phyloP scores from a whole-genome alignment of 495 filamentous ascomycete genomes.

The Apiosordaria backusii region DNA sequence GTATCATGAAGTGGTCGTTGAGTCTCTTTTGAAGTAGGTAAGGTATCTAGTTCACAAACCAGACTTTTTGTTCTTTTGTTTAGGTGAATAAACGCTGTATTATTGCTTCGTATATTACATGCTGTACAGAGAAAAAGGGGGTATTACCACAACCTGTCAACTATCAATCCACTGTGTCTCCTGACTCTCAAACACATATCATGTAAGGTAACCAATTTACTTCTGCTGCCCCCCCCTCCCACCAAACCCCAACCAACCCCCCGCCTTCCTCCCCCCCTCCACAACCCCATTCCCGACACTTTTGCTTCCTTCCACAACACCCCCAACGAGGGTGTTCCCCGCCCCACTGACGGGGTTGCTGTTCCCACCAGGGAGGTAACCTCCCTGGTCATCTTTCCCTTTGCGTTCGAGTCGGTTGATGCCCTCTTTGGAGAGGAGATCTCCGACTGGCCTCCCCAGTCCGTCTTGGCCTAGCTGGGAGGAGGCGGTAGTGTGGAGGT shows the following conservation, averaged over 20 bases:
- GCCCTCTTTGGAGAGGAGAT: slow-evolving; percentile 58
- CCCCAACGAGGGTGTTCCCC: neutral
- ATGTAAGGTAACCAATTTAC: neutral
- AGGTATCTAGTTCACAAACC: too few species aligned
- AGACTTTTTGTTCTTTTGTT: too few species aligned
- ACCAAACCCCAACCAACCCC: slow-evolving; percentile 8
- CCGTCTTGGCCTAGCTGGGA: slow-evolving; percentile 63
- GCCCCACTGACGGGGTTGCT: neutral
- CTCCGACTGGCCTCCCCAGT: slow-evolving; percentile 56
- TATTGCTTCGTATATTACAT: neutral
- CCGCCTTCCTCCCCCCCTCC: slow-evolving; percentile 1
- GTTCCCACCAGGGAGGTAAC: slow-evolving; percentile 34
- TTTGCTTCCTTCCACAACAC: neutral
- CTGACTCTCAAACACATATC: neutral
- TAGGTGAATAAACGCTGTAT: neutral
- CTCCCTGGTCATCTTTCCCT: slow-evolving; percentile 58
- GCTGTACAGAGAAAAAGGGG: neutral
- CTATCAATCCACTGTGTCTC: neutral
- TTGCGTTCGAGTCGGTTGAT: slow-evolving; percentile 59
- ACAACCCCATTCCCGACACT: neutral
- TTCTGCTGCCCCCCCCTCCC: neutral
- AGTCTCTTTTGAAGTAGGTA: too few species aligned
- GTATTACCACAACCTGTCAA: neutral
- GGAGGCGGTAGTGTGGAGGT: slow-evolving; percentile 53
- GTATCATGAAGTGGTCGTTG: too few species aligned